Percentiles rank a stretch among this genome's conserved stretches.
Conservation (phyloP, 169 alveolate species). For the Plasmodium relictum region DNA sequence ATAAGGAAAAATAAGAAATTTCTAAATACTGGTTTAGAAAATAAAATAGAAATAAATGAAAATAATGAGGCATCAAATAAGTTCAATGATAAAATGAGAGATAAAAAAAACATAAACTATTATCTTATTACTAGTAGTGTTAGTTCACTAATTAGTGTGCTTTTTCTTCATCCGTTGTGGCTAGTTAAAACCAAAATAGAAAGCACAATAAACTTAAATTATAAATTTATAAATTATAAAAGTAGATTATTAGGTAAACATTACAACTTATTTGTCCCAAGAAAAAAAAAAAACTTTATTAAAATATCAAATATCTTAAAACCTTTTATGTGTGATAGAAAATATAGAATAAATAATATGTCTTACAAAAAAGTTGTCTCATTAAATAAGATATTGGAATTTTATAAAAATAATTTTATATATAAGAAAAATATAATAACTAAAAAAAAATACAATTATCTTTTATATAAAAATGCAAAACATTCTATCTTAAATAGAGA, state of each 20-base stretch:
- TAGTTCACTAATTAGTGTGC: conserved; percentile 58
- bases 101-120: conserved; percentile 56
- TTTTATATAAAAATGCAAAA: conserved; percentile 33
- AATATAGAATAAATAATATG: conserved; percentile 1
- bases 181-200: conserved; percentile 67
- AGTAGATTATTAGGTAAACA: conserved; percentile 51
- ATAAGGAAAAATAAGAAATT: neutral
- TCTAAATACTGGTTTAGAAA: neutral
- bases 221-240: conserved; percentile 67
- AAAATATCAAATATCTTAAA: conserved; percentile 4
- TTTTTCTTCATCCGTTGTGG: conserved; percentile 70
- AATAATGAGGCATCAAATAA: conserved; percentile 6
- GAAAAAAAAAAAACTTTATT: conserved; percentile 5
- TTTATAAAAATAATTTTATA: conserved; percentile 37
- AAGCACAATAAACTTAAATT: conserved; percentile 75
- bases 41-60: conserved; percentile 11
- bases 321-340: neutral
- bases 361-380: conserved; percentile 1
- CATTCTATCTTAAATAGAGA: neutral
- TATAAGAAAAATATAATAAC: conserved; percentile 46
- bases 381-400: conserved; percentile 21
- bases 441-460: conserved; percentile 28
- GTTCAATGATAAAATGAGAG: neutral
- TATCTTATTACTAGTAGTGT: conserved; percentile 65
- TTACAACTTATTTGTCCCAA: conserved; percentile 36